Percentiles rank a stretch among this genome's conserved stretches.
Conservation (phyloP, 169 alveolate species). For the Plasmodium blacklocki region DNA sequence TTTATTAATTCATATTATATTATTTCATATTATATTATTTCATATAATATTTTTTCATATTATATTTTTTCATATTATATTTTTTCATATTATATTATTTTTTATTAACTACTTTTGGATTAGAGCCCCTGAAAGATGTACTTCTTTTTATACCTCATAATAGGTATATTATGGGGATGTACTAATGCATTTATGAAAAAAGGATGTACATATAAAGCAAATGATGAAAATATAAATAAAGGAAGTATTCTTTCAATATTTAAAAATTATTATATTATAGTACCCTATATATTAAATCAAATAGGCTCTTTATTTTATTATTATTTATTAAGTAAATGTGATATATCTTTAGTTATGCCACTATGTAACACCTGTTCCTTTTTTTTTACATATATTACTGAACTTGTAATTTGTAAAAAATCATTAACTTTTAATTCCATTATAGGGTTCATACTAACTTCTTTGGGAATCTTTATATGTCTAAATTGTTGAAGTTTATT, state of each 20-base stretch:
- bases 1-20: no score
- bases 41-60: no score
- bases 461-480: constrained; percentile 31
- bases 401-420: constrained; percentile 29
- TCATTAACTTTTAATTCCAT: constrained; percentile 31
- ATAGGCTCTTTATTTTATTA: constrained; percentile 61
- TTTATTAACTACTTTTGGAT: no score
- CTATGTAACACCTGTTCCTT: constrained; percentile 33
- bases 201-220: constrained; percentile 20
- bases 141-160: constrained; percentile 9
- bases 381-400: constrained; percentile 67
- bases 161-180: constrained; percentile 73
- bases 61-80: no score
- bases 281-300: constrained; percentile 61
- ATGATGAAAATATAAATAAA: constrained; percentile 1
- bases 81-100: no score
- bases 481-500: not conserved
- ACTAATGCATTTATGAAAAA: constrained; percentile 60
- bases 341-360: constrained; percentile 68
- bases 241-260: constrained; percentile 8
- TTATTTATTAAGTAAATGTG: constrained; percentile 29
- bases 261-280: constrained; percentile 10
- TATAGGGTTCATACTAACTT: constrained; percentile 21
- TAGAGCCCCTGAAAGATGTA: constrained; percentile 10
- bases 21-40: no score